Evolutionary conservation across 2,329 filamentous ascomycete genomes (phyloP), one percentile per base, ranked within the genome.

Genomic region (Aspergillus hiratsukae): DNA sequence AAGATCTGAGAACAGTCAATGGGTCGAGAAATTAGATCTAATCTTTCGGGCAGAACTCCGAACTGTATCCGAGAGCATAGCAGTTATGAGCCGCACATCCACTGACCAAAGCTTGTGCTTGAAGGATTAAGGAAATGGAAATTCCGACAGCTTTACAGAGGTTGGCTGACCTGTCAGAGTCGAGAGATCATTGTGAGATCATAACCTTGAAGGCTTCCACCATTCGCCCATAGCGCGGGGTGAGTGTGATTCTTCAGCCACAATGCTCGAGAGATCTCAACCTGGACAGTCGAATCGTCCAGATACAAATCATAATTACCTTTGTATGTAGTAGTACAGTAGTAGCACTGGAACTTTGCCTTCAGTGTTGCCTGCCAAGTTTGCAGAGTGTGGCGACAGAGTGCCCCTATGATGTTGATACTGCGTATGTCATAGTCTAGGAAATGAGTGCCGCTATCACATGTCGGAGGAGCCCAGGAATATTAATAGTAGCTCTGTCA

Each of bases 401-500:
- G 11, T 14, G 43, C 43, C 43, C 43, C 43, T 46, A 46, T 46
- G 43, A 46, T 46, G 43, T 46, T 46, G 43, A 17, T 46, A 46
- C 21, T 46, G n/a, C 23, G 43, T 46, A 43, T 43, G 21, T 17
- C 19, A 46, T 46, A 11, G 4, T 19, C 23, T 17, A 23, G 19
- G 5, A 23, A 45, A 3, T 46, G 14, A 35, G 31, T 11, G 8
- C 43, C 23, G 41, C 54, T 31, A 58, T 58, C 57, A 58, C 54
- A 58, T 58, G 57, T 48, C 56, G 53, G 54, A 9, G 21, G 10
- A 45, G 21, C 41, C 41, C 23, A 27, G 43, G 27, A 46, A 46
- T 46, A 46, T 11, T 14, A 46, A 14, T 7, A n/a, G 31, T 37
- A 37, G 31, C 31, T 37, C 14, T 17, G 31, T 37, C 11, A 45